Base-by-base conservation (phyloP, 2,329 filamentous ascomycete genomes). In the Myriosclerotinia scirpicola region DNA sequence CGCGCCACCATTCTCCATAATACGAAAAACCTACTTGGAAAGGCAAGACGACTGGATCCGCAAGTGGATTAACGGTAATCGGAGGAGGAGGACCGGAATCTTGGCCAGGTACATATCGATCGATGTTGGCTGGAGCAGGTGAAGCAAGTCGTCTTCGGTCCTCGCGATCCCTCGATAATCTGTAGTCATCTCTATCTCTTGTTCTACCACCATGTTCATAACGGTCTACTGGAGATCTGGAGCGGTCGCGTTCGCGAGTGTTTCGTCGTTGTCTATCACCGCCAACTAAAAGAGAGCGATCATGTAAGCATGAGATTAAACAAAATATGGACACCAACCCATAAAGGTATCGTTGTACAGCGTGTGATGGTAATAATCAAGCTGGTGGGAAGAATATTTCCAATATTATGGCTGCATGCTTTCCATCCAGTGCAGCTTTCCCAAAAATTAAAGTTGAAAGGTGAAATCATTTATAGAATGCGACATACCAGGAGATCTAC, bases 21-120 rank as follows among this genome's bases (percentile, higher is more conserved):
- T 90, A 94, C 17, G 90, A 93, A 78, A 94, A 94, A 1, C 91
- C 91, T 65, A 93, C 91, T 76, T 94, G 91, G 69, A 90, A 93
- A 3, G 90, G 86, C 12, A 94, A 82, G 68, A 86, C 86, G 72
- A 90, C 82, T 1, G 91, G 91, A 69, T 94, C 90, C 15, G 85
- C 82, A 3, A 94, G 80, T 11, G 90, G 90, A 71, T 93, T 93
- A 22, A 81, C 78, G 0, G 81, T 80, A 17, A 84, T 78, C 11
- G 83, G 81, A 40, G 84, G 42, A 22, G 60, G 77, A 34, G 81
- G 80, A 44, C 75, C 75, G 67, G 75, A 78, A 64, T 90, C 86
- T 71, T 92, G 89, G 22, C 90, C 90, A 1, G 92, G 92, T 26
- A 95, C 89, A 75, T 95, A 95, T 72, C 92, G 87, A 76, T 96